phyloP scores from a whole-genome alignment of 73 alveolate genomes.

The Paramecium sexaurelia region DNA sequence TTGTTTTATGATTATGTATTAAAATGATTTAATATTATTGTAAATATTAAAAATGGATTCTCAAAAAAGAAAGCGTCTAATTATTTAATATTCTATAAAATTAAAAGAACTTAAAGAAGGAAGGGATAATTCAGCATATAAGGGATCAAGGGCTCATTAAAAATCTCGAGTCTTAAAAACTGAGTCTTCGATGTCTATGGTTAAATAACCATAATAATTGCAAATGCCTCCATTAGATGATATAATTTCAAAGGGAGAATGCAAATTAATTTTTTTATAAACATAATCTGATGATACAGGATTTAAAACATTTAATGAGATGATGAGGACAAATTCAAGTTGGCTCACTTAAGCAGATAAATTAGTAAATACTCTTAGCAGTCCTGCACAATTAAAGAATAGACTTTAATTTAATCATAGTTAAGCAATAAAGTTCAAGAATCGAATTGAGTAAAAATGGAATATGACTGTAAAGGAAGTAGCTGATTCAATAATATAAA shows the following conservation, averaged over 20 bases:
- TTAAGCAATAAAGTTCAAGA: constrained; percentile 37
- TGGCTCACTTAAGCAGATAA: constrained; percentile 46
- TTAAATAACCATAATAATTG: background rate
- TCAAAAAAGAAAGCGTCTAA: constrained; percentile 21
- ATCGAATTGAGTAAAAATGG: constrained; percentile 34
- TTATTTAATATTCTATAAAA: background rate
- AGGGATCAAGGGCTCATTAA: background rate
- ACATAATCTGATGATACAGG: constrained; percentile 22
- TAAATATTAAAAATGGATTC: constrained; percentile 45
- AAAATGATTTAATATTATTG: background rate
- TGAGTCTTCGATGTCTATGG: background rate
- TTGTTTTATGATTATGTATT: background rate
- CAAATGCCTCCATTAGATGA: constrained; percentile 38
- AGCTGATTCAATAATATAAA: constrained; percentile 19
- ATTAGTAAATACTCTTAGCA: background rate
- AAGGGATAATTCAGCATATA: background rate
- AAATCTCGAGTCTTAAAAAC: constrained; percentile 43
- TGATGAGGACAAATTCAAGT: constrained; percentile 58
- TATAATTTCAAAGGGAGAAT: constrained; percentile 3
- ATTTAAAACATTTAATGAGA: constrained; percentile 40
- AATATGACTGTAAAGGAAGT: constrained; percentile 47
- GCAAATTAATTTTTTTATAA: constrained; percentile 20
- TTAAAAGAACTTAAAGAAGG: constrained; percentile 49
- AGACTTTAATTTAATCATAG: constrained; percentile 43
- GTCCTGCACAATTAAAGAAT: background rate